Evolutionary conservation across 768 basidiomycete species (phyloP).

Genomic region (Asterophora parasitica): DNA sequence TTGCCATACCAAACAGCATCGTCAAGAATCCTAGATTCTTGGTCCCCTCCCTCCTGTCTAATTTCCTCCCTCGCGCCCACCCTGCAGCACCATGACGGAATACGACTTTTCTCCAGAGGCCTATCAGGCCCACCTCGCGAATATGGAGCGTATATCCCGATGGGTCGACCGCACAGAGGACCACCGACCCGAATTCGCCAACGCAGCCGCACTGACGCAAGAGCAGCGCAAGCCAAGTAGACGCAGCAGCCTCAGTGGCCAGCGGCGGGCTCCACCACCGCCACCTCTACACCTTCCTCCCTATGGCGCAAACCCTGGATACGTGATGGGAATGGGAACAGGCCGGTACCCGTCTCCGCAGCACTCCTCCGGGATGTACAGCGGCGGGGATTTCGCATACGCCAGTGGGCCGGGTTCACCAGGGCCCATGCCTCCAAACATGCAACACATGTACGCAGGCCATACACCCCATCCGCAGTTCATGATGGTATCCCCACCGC

Average conservation of each 20-base stretch:
- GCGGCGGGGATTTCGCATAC: conserved; percentile 10
- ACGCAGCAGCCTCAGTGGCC: conserved; percentile 5
- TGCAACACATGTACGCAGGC: conserved; percentile 1
- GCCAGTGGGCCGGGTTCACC: conserved; percentile 13
- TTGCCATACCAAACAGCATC: background rate
- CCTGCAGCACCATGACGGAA: conserved; percentile 17
- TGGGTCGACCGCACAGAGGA: conserved; percentile 20
- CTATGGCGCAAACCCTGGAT: conserved; percentile 4
- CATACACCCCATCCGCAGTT: conserved; percentile 1
- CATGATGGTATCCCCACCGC: conserved; percentile 13
- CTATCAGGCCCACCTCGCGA: conserved; percentile 15
- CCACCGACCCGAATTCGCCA: conserved; percentile 12
- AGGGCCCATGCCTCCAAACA: conserved; percentile 13
- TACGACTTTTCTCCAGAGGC: conserved; percentile 22
- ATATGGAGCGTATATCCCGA: conserved; percentile 17
- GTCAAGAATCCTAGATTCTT: conserved; percentile 4
- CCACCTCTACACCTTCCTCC: conserved; percentile 11
- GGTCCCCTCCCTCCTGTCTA: background rate
- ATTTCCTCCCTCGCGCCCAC: background rate
- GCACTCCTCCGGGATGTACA: conserved; percentile 6
- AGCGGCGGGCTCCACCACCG: conserved; percentile 11
- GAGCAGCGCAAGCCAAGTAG: conserved; percentile 1
- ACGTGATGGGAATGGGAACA: conserved; percentile 2
- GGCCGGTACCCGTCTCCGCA: conserved; percentile 9
- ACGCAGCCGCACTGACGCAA: conserved; percentile 18